Percentiles rank a stretch among this genome's conserved stretches.
Conservation (phyloP, 805 yeast genomes). For the Metschnikowia cerradonensis region DNA sequence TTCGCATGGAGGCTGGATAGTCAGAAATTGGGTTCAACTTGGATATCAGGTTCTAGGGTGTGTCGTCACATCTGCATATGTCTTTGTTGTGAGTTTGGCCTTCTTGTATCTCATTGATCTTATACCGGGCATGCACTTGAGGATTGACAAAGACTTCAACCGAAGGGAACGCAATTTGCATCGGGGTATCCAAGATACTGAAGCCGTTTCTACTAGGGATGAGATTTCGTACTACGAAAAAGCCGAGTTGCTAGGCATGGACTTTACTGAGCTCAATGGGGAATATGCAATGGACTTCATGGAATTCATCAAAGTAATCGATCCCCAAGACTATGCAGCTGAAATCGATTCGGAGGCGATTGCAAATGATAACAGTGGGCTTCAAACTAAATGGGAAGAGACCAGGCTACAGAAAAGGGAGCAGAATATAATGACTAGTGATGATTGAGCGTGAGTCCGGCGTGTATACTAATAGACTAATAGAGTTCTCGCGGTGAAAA, state of each 20-base stretch:
- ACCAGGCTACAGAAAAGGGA: slow-evolving; percentile 1
- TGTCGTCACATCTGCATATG: slow-evolving; percentile 32
- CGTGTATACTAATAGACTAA: not conserved
- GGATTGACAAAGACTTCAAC: slow-evolving; percentile 39
- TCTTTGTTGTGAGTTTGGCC: slow-evolving; percentile 28
- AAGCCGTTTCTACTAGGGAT: not conserved
- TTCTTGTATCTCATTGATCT: slow-evolving; percentile 35
- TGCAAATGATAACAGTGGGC: slow-evolving; percentile 3
- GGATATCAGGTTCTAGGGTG: slow-evolving; percentile 39
- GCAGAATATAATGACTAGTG: not conserved
- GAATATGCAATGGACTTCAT: slow-evolving; percentile 39
- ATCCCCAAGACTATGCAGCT: slow-evolving; percentile 33
- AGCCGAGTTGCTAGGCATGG: slow-evolving; percentile 36
- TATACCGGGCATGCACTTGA: slow-evolving; percentile 39
- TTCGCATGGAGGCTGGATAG: slow-evolving; percentile 40
- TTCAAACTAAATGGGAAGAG: not conserved
- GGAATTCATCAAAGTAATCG: slow-evolving; percentile 35
- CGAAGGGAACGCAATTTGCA: slow-evolving; percentile 22
- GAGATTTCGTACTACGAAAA: slow-evolving; percentile 11
- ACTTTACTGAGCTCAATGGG: slow-evolving; percentile 37
- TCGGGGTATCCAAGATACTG: slow-evolving; percentile 3
- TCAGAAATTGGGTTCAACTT: slow-evolving; percentile 37
- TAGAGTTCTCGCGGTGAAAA: not conserved
- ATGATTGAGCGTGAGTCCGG: not conserved
- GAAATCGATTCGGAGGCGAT: slow-evolving; percentile 10